Base-by-base conservation (phyloP, 1,284 basidiomycete species). In the Marasmius fiardii region DNA sequence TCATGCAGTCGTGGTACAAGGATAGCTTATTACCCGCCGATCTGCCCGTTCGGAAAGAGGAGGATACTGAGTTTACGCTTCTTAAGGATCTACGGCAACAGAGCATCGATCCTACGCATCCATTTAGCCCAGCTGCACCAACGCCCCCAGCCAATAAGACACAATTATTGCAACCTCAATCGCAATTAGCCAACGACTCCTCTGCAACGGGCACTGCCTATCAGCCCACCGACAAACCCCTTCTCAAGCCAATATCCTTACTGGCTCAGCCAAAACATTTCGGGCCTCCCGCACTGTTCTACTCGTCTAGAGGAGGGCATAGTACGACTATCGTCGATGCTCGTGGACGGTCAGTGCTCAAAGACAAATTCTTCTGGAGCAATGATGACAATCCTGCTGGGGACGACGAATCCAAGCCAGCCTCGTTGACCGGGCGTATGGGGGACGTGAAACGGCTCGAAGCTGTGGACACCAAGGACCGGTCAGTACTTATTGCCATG, bases 1-100 rank as follows among this genome's bases (percentile, higher is more conserved):
- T 91, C 37, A 92, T 92, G 90, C 89, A 92, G 65, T 80, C 83
- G 5, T 92, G 90, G 90, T 90, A 88, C 65, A 87, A 86, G 63
- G 90, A 92, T 59, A 88, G 87, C 10, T 68, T 91, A 14, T 74
- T 92, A 34, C 90, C 90, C 3, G 85, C 85, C 0, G 88, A 91
- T 66, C 79, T 92, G 10, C 90, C 90, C 2, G 83, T 92, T 18
- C 77, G 88, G 55, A 78, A 84, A 43, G 90, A 91, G 66, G 85
- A 87, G 63, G 89, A 91, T 41, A 64, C 72, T 0, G 82, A 82
- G 1, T 92, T 84, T 64, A 77, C 78, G 41, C 71, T 87, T 6
- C 75, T 92, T 58, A 86, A 81, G 64, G 89, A 92, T 61, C 74
- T 92, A 34, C 77, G 88, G 53, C 74, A 86, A 37, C 88, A 89